phyloP scores from a whole-genome alignment of 768 basidiomycete genomes.

The Serendipita sp. region DNA sequence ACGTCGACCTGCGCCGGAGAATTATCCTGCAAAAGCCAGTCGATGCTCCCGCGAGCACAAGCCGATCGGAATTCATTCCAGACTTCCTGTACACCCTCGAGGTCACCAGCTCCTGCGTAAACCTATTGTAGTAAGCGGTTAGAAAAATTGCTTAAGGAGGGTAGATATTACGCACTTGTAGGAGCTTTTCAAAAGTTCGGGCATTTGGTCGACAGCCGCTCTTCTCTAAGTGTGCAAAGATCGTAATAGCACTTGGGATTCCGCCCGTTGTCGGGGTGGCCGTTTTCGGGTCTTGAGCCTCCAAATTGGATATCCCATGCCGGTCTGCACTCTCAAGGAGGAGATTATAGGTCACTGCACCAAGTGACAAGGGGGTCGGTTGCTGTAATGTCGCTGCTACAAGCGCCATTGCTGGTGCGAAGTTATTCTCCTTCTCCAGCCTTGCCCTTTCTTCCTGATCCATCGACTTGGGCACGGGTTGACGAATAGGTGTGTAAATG shows the following conservation, averaged over 20 bases:
- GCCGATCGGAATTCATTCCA: constrained; percentile 44
- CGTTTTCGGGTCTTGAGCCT: constrained; percentile 25
- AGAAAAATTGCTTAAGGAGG: neutral
- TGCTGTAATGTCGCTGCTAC: constrained; percentile 44
- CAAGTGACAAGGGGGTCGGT: constrained; percentile 16
- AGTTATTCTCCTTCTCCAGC: constrained; percentile 51
- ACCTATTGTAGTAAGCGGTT: constrained; percentile 29
- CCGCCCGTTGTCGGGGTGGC: constrained; percentile 20
- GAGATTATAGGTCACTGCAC: constrained; percentile 15
- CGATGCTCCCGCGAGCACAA: constrained; percentile 24
- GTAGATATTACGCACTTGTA: constrained; percentile 8
- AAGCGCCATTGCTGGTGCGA: constrained; percentile 51
- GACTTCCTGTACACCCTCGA: constrained; percentile 37
- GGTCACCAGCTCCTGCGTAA: constrained; percentile 37
- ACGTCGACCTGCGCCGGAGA: neutral
- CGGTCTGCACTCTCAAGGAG: constrained; percentile 27
- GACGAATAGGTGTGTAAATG: constrained; percentile 44
- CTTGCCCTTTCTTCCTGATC: constrained; percentile 28
- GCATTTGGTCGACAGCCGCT: neutral
- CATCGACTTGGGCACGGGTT: constrained; percentile 20
- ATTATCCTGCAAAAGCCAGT: constrained; percentile 14
- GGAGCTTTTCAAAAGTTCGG: neutral
- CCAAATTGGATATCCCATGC: constrained; percentile 41
- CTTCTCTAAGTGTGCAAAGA: constrained; percentile 49
- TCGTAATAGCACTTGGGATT: constrained; percentile 41